Evolutionary conservation across 352 stramenopile genomes (phyloP).

Genomic region (Phytopythium ostracodes): DNA sequence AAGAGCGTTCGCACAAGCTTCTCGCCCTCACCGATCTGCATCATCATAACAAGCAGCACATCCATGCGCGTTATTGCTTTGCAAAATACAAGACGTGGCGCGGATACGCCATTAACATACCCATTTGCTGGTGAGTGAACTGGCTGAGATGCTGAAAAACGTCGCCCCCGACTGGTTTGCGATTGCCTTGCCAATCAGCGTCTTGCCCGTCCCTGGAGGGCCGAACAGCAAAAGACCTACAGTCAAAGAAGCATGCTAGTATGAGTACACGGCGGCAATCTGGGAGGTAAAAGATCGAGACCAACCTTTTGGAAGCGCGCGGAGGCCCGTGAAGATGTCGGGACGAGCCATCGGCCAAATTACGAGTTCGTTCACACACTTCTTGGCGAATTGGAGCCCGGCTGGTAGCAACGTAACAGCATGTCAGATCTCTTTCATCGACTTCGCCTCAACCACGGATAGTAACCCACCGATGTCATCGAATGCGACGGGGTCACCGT

Average conservation of each 20-base stretch:
- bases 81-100: background rate
- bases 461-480: conserved; percentile 92
- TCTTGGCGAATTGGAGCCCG: conserved; percentile 96
- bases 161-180: conserved; percentile 96
- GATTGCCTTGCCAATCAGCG: conserved; percentile 99
- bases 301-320: conserved; percentile 87
- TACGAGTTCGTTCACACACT: conserved; percentile 97
- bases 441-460: background rate
- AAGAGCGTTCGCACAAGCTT: conserved; percentile 98
- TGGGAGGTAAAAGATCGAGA: no score
- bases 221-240: conserved; percentile 94
- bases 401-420: conserved; percentile 37
- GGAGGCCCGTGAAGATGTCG: conserved; percentile 96
- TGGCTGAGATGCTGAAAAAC: conserved; percentile 99
- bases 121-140: conserved; percentile 99
- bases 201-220: conserved; percentile 96
- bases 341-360: conserved; percentile 98
- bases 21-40: conserved; percentile 97
- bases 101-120: conserved; percentile 13
- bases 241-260: background rate
- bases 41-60: background rate
- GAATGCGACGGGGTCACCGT: conserved; percentile 91
- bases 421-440: background rate
- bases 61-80: background rate
- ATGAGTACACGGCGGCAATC: no score